Evolutionary conservation across 768 basidiomycete genomes (phyloP), one percentile per base, ranked within the genome.

Genomic region (Leccinum arenicola): DNA sequence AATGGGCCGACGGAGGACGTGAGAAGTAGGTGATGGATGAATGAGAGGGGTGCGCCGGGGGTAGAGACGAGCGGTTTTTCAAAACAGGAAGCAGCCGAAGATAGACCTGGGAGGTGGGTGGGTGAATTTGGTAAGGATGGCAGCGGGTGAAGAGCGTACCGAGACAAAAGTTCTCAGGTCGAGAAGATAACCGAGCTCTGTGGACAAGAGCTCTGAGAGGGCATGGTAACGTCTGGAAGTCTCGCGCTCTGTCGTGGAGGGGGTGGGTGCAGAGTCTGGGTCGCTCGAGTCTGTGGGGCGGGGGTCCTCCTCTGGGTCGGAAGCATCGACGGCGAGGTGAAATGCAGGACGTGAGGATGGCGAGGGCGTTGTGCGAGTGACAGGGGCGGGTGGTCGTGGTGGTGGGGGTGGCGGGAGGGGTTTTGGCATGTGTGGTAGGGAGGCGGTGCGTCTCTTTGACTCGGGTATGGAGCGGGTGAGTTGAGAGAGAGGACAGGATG

Each of bases 161-260:
- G 82, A 80, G 57, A 93, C 89, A 48, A 98, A 80, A 9, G 82
- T 82, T 60, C 85, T 83, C 66, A 98, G 74, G 73, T 95, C 93
- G 54, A 80, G 70, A 9, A 94, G 80, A 71, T 98, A 98, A 7
- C 85, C 84, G 19, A 84, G 77, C 76, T 98, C 96, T 1, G 94
- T 95, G 58, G 83, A 78, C 25, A 98, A 80, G 43, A 98, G 77
- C 74, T 98, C 96, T 63, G 85, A 79, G 52, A 98, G 81, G 6
- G 93, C 89, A 66, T 97, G 88, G 62, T 82, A 87, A 56, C 77
- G 80, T 52, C 84, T 71, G 14, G 78, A 64, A 36, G 76, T 68
- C 51, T 87, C 85, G 35, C 57, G 55, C 12, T 59, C 55, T 6
- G 52, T 10, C 19, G 36, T 23, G 47, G 50, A 9, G 17, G 54